Evolutionary conservation across 2,329 filamentous ascomycete species (phyloP), one percentile per base, ranked within the genome.

Genomic region (Fusarium poae): DNA sequence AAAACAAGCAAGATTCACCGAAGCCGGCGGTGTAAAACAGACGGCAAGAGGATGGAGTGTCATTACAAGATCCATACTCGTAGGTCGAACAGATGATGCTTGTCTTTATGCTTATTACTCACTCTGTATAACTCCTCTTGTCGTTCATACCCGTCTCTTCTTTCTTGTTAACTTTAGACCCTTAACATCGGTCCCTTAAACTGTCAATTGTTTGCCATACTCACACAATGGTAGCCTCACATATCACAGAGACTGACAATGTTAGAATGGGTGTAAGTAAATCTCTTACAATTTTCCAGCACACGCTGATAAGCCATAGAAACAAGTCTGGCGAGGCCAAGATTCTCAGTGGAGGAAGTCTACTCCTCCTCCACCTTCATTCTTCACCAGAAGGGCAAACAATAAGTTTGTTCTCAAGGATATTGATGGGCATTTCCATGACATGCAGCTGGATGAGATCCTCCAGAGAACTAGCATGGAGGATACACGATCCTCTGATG

Each of bases 401-500:
- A 59, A 27, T 15, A 67, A 45, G 25, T 29, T 51, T 30, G 25
- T 52, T 18, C n/a, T 53, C 10, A 57, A 46, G n/a, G 51, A 53
- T 9, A 34, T 35, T 1, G 45, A 62, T 18, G 63, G 52, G 0
- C 23, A 46, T 5, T 55, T 53, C 3, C 37, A 50, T 18, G 40
- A 52, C 49, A 23, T 44, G 9, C 21, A 44, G 9, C 13, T 65
- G 18, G 34, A 34, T 13, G 54, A 60, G 1, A 60, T 59, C 3
- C 23, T 60, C 5, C 27, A 53, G 13, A 65, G 39, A 27, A 39
- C 43, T 11, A 62, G 40, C 16, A 48, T 54, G 6, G 52, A 67
- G 11, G 64, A 67, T 2, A 12, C 15, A 10, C 49, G 29, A 13
- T 67, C 64, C 8, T 67, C 62, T 11, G 45, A 53, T 12, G 48